Evolutionary conservation across 371 early-diverging fungal genomes (phyloP).

Genomic region (Saksenaea oblongispora): DNA sequence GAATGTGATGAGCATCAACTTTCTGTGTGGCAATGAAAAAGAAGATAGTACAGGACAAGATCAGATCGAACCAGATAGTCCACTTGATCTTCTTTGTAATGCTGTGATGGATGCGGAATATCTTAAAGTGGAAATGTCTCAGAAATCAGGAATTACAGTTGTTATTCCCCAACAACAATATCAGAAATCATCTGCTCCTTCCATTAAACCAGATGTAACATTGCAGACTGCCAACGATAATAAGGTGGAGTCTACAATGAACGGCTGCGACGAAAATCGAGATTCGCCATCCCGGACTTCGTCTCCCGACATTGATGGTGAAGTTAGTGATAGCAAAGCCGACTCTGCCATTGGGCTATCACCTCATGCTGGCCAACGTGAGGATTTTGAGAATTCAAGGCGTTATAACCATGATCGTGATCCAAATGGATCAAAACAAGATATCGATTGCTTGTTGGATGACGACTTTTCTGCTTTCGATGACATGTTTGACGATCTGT

Average conservation of each 20-base stretch:
- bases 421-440: constrained; percentile 9
- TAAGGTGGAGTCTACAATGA: not conserved
- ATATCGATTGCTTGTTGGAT: constrained; percentile 10
- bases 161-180: constrained; percentile 19
- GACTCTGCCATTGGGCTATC: constrained; percentile 48
- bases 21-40: constrained; percentile 32
- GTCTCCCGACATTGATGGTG: not conserved
- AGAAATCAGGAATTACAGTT: constrained; percentile 20
- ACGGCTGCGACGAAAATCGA: not conserved
- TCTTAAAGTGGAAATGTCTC: constrained; percentile 8
- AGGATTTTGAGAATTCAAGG: constrained; percentile 2
- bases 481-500: constrained; percentile 41
- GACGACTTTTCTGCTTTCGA: constrained; percentile 20
- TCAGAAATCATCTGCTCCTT: constrained; percentile 8
- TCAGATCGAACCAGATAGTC: constrained; percentile 15
- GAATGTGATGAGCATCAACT: constrained; percentile 47
- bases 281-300: constrained; percentile 8
- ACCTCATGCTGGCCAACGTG: constrained; percentile 11
- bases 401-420: not conserved
- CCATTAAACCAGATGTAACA: not conserved
- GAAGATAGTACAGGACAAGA: constrained; percentile 4
- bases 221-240: constrained; percentile 1
- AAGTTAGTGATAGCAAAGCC: constrained; percentile 22
- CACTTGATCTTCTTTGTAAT: constrained; percentile 39
- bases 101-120: constrained; percentile 41